These are phyloP conservation scores for Penicillium atrosanguineum DNA, from an alignment of 495 filamentous ascomycete species.

Conservation along the genomic window DNA sequence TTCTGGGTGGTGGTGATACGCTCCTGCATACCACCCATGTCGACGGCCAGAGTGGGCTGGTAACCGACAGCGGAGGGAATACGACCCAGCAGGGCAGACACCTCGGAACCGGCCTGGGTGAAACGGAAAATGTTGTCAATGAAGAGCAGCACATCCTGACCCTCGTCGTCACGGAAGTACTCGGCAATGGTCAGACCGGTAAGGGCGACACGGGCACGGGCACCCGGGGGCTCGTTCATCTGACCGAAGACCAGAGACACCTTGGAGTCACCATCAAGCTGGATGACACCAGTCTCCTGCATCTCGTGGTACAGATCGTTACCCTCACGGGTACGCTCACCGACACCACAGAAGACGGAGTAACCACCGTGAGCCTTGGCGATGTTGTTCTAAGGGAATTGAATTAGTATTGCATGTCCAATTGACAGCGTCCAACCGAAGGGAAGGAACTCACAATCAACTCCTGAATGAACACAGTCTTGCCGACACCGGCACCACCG, in stretches of 20 bases:
- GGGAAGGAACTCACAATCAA: conserved; percentile 65
- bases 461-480: conserved; percentile 99
- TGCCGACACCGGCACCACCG: conserved; percentile 99
- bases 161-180: conserved; percentile 96
- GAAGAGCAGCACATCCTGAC: conserved; percentile 98
- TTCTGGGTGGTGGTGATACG: conserved; percentile 99
- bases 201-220: conserved; percentile 98
- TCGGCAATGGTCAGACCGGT: conserved; percentile 89
- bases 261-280: conserved; percentile 99
- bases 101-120: conserved; percentile 99
- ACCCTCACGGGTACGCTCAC: conserved; percentile 99
- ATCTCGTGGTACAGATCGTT: conserved; percentile 99
- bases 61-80: conserved; percentile 99
- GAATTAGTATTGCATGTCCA: neutral
- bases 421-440: neutral
- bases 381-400: conserved; percentile 80
- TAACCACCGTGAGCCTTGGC: conserved; percentile 99
- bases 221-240: conserved; percentile 99
- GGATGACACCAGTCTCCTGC: conserved; percentile 99
- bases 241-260: conserved; percentile 99
- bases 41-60: conserved; percentile 98
- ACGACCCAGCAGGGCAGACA: conserved; percentile 98
- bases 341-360: conserved; percentile 99
- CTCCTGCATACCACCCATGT: conserved; percentile 99
- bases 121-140: conserved; percentile 99